Evolutionary conservation across 1,139 yeast genomes (phyloP), one percentile per base, ranked within the genome.

Genomic region (Yamadazyma dendronema): DNA sequence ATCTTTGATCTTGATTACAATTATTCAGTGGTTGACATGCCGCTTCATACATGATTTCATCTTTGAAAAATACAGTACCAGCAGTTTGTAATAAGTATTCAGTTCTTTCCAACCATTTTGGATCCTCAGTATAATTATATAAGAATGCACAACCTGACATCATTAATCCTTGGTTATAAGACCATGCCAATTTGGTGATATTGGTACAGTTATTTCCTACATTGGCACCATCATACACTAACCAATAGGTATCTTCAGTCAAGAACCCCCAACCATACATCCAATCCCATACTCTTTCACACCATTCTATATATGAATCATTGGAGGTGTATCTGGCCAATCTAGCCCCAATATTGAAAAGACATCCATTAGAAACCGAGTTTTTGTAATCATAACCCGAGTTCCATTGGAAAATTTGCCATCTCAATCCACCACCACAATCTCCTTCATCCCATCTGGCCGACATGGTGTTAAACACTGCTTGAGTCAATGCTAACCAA

Each of bases 401-500:
- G 59, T 90, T 90, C 95, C 96, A 90, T 42, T 85, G 78, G 68
- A 86, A 90, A 57, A 90, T 90, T 65, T 90, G 97, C 97, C 97
- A 90, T 65, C 97, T 77, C 44, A 90, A 72, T 1, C 97, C 97
- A 42, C 97, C 97, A 36, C 74, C 76, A 62, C 97, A 90, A 38
- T 74, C 53, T 3, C 56, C 68, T 7, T 59, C 50, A 56, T 90
- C 97, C 97, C 97, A 90, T 61, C 97, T 76, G 27, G 76, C 62
- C 28, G 87, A 77, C 96, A 90, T 89, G 23, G 95, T 84, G 59
- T 89, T 88, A 68, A 85, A 90, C 14, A 87, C 84, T 4, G 89
- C 90, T 57, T 84, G 90, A 1, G 87, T 79, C 52, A 85, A 62
- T 31, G 80, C 72, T 37, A 85, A 64, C 97, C 97, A 90, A 1